Conservation (phyloP, 768 basidiomycete species). For the Suillus hirtellus region DNA sequence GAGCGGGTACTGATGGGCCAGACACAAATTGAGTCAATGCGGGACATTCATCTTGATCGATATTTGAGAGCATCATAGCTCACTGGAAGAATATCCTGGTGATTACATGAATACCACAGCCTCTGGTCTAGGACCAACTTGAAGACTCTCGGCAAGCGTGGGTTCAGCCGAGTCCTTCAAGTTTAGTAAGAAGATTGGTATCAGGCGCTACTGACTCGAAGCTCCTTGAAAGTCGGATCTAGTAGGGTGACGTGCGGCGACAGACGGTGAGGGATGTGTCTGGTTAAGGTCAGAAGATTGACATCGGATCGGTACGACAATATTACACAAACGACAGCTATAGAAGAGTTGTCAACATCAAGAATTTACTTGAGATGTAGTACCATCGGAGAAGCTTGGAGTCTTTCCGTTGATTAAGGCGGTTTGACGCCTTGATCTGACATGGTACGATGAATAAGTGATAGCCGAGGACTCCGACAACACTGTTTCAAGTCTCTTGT, state of each 20-base stretch:
- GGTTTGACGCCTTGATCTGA: no score
- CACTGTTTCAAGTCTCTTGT: neutral
- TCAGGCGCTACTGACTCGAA: conserved; percentile 35
- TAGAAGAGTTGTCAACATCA: conserved; percentile 12
- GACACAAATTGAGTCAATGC: conserved; percentile 30
- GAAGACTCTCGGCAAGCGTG: conserved; percentile 48
- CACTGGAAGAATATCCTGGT: neutral
- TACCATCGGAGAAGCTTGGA: no score
- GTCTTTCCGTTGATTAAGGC: no score
- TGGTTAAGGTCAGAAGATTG: conserved; percentile 65
- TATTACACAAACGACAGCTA: conserved; percentile 51
- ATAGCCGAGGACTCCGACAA: neutral
- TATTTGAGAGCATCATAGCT: conserved; percentile 3
- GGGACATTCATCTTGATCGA: conserved; percentile 33
- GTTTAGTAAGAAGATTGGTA: conserved; percentile 44
- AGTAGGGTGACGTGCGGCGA: conserved; percentile 71
- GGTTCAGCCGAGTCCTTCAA: conserved; percentile 56
- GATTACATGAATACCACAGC: conserved; percentile 70
- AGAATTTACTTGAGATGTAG: neutral
- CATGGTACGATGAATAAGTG: no score
- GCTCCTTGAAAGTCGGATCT: conserved; percentile 17
- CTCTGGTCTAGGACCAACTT: conserved; percentile 62
- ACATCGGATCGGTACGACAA: conserved; percentile 63
- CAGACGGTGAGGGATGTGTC: conserved; percentile 68
- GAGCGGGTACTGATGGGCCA: conserved; percentile 7